Conservation (phyloP, 108 stramenopile species). For the Skeletonema marinoi region DNA sequence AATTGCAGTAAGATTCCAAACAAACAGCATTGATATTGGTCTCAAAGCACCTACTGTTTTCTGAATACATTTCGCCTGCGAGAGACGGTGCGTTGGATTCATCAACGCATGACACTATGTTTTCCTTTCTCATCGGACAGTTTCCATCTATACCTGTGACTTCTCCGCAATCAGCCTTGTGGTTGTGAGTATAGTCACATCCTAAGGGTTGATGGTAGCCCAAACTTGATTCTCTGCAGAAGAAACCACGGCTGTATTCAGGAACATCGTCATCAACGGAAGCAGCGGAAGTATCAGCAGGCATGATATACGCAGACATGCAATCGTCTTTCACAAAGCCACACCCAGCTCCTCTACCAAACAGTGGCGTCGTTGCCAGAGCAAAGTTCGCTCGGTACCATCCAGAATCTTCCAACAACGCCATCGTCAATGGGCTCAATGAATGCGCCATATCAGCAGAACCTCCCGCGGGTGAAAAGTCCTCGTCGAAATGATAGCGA, state of each 20-base stretch:
- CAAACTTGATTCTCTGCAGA: conserved; percentile 26
- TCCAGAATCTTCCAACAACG: conserved; percentile 50
- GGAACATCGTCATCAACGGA: conserved; percentile 15
- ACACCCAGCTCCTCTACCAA: conserved; percentile 53
- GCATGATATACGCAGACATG: conserved; percentile 4
- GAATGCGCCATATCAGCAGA: conserved; percentile 43
- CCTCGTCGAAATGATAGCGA: conserved; percentile 48
- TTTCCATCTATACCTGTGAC: not conserved
- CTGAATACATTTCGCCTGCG: conserved; percentile 35
- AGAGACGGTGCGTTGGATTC: conserved; percentile 15
- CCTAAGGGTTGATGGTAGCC: conserved; percentile 34
- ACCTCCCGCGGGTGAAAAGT: conserved; percentile 18
- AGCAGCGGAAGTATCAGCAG: too few species aligned
- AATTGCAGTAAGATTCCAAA: conserved; percentile 48
- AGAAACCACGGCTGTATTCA: conserved; percentile 48
- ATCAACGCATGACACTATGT: conserved; percentile 39
- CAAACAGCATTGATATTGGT: conserved; percentile 43
- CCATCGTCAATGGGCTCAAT: conserved; percentile 49
- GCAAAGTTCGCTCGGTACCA: conserved; percentile 69
- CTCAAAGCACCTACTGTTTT: conserved; percentile 44
- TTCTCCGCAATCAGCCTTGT: conserved; percentile 41
- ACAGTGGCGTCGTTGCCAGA: conserved; percentile 29
- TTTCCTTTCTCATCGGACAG: conserved; percentile 44
- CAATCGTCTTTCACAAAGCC: conserved; percentile 49
- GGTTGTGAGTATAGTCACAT: conserved; percentile 54